These are phyloP conservation scores for Rhizophora apiculata DNA, from an alignment of 345 rosid genomes.

Conservation along the genomic window DNA sequence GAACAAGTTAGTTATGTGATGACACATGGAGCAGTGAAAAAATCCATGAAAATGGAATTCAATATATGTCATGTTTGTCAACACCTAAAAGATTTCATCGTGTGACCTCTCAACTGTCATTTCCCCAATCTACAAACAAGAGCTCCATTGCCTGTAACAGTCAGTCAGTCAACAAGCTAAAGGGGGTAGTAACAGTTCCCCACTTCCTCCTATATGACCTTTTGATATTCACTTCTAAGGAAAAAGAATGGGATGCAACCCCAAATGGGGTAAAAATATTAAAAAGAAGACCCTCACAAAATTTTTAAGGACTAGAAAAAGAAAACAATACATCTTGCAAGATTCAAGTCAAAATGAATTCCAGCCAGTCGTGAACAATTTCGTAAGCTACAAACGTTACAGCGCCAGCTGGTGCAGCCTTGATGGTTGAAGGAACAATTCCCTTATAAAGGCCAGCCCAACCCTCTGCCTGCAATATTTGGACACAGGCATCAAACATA, in stretches of 20 bases:
- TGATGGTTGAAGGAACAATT: constrained; percentile 80
- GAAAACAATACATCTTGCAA: constrained; percentile 14
- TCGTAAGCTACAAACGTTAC: constrained; percentile 91
- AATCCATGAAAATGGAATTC: not conserved
- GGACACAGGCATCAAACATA: constrained; percentile 69
- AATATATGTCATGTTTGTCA: not conserved
- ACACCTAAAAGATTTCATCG: not conserved
- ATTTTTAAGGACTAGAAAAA: not conserved
- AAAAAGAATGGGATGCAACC: constrained; percentile 29
- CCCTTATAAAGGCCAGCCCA: constrained; percentile 96
- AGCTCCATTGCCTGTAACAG: not conserved
- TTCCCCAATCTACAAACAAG: not conserved
- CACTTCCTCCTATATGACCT: constrained; percentile 12
- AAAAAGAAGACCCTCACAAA: constrained; percentile 2
- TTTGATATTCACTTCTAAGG: not conserved
- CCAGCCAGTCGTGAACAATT: constrained; percentile 74
- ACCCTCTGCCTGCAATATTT: constrained; percentile 62
- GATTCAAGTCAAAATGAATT: constrained; percentile 50
- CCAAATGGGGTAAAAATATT: constrained; percentile 1
- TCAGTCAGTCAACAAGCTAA: not conserved
- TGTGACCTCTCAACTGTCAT: not conserved
- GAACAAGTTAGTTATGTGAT: too few species aligned
- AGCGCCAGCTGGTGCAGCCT: constrained; percentile 99
- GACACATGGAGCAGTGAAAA: not conserved
- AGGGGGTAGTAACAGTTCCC: not conserved